A percentile compares a stretch with the other conserved stretches of the same genome.
Evolutionary conservation across 148 eudicot genomes (phyloP).

Genomic region (Heliamphora exappendiculata): DNA sequence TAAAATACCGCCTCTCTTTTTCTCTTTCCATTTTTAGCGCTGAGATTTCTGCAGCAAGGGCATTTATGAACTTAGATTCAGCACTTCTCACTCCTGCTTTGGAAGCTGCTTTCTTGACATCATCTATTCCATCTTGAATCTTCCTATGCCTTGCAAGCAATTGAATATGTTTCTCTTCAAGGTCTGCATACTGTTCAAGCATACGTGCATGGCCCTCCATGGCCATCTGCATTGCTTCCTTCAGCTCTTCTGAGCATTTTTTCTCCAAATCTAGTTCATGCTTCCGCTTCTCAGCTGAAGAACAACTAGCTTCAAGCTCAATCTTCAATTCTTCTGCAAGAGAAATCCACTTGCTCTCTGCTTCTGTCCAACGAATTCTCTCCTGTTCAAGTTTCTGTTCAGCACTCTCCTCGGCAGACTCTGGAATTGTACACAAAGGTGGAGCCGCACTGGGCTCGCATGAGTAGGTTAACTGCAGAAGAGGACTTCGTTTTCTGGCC

Average conservation of each 20-base stretch:
- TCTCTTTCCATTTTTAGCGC: constrained; percentile 81
- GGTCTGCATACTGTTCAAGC: constrained; percentile 94
- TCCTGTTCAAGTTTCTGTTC: constrained; percentile 57
- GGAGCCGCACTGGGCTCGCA: constrained; percentile 35
- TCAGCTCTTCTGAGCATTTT: constrained; percentile 79
- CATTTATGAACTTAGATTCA: constrained; percentile 84
- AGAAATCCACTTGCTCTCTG: constrained; percentile 89
- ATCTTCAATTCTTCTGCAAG: constrained; percentile 68
- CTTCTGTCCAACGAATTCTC: constrained; percentile 59
- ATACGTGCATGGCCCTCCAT: constrained; percentile 97
- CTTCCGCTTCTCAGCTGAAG: constrained; percentile 42
- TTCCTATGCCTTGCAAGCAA: constrained; percentile 70
- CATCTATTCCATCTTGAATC: constrained; percentile 83
- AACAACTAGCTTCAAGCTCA: constrained; percentile 65
- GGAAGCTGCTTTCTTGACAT: constrained; percentile 86
- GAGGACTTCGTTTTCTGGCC: constrained; percentile 31
- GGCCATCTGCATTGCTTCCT: constrained; percentile 90
- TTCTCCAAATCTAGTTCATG: constrained; percentile 70
- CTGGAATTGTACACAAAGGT: constrained; percentile 37
- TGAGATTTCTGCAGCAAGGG: constrained; percentile 84
- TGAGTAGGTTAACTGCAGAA: constrained; percentile 53
- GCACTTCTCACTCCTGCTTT: constrained; percentile 79
- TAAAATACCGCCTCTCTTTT: constrained; percentile 65
- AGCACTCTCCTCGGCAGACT: constrained; percentile 40
- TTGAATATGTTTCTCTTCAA: constrained; percentile 83